These are phyloP conservation scores for Cyberlindnera meyerae DNA, from an alignment of 805 yeast genomes.

Conservation along the genomic window DNA sequence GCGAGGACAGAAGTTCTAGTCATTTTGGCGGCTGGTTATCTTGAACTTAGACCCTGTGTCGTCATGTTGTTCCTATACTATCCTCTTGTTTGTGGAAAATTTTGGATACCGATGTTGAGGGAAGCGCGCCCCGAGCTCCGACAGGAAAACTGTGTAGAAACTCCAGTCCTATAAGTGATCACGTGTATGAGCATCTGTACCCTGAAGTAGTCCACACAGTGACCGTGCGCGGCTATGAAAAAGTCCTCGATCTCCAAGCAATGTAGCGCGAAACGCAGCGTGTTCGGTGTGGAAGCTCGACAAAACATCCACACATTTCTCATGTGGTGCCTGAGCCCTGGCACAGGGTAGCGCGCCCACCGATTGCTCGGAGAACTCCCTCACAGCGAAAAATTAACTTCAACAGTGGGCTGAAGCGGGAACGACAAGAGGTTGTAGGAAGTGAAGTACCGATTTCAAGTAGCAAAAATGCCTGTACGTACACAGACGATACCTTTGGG, in stretches of 20 bases:
- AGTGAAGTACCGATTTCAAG: slow-evolving; percentile 22
- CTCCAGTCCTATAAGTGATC: slow-evolving; percentile 4
- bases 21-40: slow-evolving; percentile 44
- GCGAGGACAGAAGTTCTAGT: slow-evolving; percentile 98
- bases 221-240: no score
- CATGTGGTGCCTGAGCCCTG: slow-evolving; percentile 7
- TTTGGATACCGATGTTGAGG: slow-evolving; percentile 14
- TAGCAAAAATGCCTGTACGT: slow-evolving; percentile 41
- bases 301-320: slow-evolving; percentile 7
- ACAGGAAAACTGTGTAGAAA: no score
- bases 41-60: not conserved
- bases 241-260: no score
- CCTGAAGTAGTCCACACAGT: slow-evolving; percentile 5
- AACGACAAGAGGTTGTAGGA: not conserved
- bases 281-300: no score
- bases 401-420: slow-evolving; percentile 19
- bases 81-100: slow-evolving; percentile 13
- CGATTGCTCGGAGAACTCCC: slow-evolving; percentile 3
- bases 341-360: slow-evolving; percentile 1
- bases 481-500: slow-evolving; percentile 4
- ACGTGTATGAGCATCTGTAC: slow-evolving; percentile 7
- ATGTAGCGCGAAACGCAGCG: no score
- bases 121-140: no score
- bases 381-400: slow-evolving; percentile 21
- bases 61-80: no score